Base-by-base conservation (phyloP, 1,284 basidiomycete species). In the Volvariella surrecta region DNA sequence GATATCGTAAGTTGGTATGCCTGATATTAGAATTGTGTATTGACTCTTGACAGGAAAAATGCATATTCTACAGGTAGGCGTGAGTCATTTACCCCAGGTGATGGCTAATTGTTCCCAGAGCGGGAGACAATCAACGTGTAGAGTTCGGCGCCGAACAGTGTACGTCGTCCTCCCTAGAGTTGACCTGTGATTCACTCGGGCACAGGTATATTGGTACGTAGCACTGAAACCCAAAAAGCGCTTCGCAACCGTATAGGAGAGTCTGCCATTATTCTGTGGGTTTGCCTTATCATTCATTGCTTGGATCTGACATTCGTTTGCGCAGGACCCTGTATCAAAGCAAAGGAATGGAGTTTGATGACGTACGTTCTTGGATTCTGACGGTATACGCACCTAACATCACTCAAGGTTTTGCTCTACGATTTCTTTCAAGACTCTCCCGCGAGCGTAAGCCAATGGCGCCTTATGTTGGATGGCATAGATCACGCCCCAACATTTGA, bases 261-360 rank as follows among this genome's bases (percentile, higher is more conserved):
- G 16, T 69, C 79, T 15, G 80, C 78, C 9, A 45, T 80, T 2
- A 73, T 85, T 35, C 64, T 84, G 82, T 82, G 47, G 47, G 74
- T 49, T 9, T 19, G 13, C 15, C 3, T 48, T n/a, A 28, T 34
- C 31, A 21, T 8, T 21, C 32, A 3, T 10, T 41, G 24, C 9
- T 46, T 21, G 45, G 10, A 20, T 43, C 38, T 7, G 45, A 22
- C 42, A 21, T 9, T 40, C 28, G 21, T 20, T 19, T 1, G 32
- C 32, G 4, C 43, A 84, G 82, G 64, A 86, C 83, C 0, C 56
- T 85, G 0, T 82, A 82, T 48, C 79, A 87, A 41, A 78, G 74
- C 65, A 87, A 87, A 56, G 83, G 84, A 1, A 61, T 85, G 0
- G 83, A 85, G 54, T 85, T 85, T 52, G 72, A 84, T 50, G 82